Base-by-base conservation (phyloP, 2,329 filamentous ascomycete species). In the Leptographium galeiforme region DNA sequence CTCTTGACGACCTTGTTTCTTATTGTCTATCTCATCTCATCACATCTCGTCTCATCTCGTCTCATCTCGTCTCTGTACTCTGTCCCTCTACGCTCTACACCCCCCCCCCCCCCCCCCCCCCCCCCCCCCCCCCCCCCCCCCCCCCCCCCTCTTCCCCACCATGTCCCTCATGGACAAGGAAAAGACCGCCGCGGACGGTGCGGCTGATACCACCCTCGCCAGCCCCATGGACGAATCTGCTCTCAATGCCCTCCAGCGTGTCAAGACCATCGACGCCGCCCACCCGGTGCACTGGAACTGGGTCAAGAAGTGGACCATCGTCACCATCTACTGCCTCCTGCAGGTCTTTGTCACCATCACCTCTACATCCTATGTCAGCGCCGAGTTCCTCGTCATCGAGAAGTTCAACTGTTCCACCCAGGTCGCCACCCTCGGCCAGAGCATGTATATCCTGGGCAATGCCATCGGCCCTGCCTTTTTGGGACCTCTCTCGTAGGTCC, bases 361-460 rank as follows among this genome's bases (percentile, higher is more conserved):
- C 18, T 54, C 53, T 12, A 54, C 53, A 19, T 43, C 48, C 12
- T 54, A 51, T 19, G 53, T 54, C 43, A 54, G 53, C 53, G 53
- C 53, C 44, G 53, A 54, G 53, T 54, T 48, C 19, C 53, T 54
- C 30, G 49, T 54, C 41, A 19, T 48, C 49, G 53, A 48, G 11
- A 51, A 51, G 36, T 54, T 52, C 36, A 45, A 45, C 53, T 25
- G 19, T n/a, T 48, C 49, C 18, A 39, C 53, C 16, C 53, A 54
- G 53, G 48, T 54, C 25, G 19, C 39, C 32, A 38, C 53, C 3
- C 49, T 54, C 2, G 53, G 53, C 38, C 53, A 54, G 53, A 51
- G 49, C 53, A 48, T 54, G 49, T 54, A 52, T 33, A 49, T 54
- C 39, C 13, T 54, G 16, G 53, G 53, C 38, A 54, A 51, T n/a